These are phyloP conservation scores for Mortierella sp. DNA, from an alignment of 371 early-diverging fungal genomes.

Conservation along the genomic window DNA sequence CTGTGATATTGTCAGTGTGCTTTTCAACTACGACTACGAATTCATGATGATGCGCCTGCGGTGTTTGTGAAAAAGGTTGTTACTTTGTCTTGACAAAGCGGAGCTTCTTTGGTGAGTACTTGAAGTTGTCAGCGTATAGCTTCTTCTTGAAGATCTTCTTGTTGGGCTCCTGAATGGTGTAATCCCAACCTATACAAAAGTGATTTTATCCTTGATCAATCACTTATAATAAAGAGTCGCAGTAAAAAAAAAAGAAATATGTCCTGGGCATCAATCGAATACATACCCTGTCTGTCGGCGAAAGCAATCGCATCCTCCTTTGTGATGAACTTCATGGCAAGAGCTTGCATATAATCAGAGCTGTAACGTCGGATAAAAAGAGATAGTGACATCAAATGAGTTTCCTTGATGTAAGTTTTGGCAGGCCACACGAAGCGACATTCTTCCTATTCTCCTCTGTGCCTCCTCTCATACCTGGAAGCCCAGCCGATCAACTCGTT, in stretches of 20 bases:
- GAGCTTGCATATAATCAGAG: constrained; percentile 87
- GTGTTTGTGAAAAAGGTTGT: background rate
- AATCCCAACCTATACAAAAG: constrained; percentile 77
- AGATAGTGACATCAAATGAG: constrained; percentile 1
- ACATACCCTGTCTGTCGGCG: constrained; percentile 91
- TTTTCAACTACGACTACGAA: background rate
- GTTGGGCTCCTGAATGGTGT: constrained; percentile 91
- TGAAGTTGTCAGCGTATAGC: constrained; percentile 93
- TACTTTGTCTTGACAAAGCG: constrained; percentile 88
- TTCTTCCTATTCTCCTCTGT: background rate
- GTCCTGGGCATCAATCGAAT: background rate
- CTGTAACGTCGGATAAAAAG: constrained; percentile 53
- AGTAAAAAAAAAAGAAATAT: background rate
- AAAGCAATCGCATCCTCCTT: constrained; percentile 94
- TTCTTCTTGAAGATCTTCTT: constrained; percentile 78
- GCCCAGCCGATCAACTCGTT: constrained; percentile 97
- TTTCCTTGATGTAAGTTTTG: background rate
- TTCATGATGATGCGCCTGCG: background rate
- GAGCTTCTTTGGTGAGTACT: constrained; percentile 81
- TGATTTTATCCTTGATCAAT: background rate
- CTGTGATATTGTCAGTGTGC: background rate
- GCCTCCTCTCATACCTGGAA: constrained; percentile 72
- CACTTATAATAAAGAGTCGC: background rate
- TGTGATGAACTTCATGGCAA: constrained; percentile 85
- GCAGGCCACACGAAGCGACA: background rate